Base-by-base conservation (phyloP, 129 eudicot species). In the Centella asiatica region DNA sequence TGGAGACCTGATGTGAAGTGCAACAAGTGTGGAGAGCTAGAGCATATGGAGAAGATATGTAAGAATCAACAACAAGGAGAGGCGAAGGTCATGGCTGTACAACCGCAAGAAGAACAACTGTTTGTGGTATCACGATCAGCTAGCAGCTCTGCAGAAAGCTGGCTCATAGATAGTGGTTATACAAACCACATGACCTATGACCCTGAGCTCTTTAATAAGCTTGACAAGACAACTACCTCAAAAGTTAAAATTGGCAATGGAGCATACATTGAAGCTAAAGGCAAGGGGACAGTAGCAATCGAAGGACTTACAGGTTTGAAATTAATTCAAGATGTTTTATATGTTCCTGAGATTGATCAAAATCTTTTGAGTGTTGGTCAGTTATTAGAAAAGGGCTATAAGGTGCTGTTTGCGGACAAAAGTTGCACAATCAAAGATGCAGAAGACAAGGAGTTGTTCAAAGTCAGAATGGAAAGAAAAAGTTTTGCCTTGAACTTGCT, bases 171-270 rank as follows among this genome's bases (percentile, higher is more conserved):
- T 11, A 70, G 53, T 61, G 62, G 68, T 36, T 70, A 22, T 25
- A 48, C 60, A 29, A 60, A 37, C 52, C 74, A 70, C 40, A 60
- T 70, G 74, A 70, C 74, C 2, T 17, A 26, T 50, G 62, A 70
- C 22, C 20, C 22, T 9, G 11, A 46, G 23, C 67, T 60, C 19
- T 70, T 61, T 32, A 32, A 14, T 9, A 39, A 60, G 17, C 51
- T 70, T 28, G 60, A 61, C 34, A 48, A 23, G 4, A 28, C 68
- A 1, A 14, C 5, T 0, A 37, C 12, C 6, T 58, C 68, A 0
- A 59, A 49, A 36, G 68, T 70, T 2, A 60, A 46, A 37, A 70
- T 48, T 70, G 54, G 40, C 17, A 67, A 67, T 67, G 72, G 72
- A 32, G 63, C 40, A 26, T 26, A 53, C n/a, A 22, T 67, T 18